Base-by-base conservation (phyloP, 768 basidiomycete genomes). In the Cystoderma amianthinum region DNA sequence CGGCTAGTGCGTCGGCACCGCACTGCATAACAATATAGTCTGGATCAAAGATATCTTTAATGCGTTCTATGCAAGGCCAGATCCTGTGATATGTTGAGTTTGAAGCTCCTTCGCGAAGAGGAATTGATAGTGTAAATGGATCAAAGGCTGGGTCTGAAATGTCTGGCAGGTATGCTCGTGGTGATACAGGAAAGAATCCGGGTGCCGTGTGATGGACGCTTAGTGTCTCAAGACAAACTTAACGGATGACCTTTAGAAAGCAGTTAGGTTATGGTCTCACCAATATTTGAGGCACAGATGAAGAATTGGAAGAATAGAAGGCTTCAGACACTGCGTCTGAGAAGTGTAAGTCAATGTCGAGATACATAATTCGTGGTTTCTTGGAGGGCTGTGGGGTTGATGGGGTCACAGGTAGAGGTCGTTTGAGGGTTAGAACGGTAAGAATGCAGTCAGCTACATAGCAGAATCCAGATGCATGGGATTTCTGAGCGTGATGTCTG, bases 321-420 rank as follows among this genome's bases (percentile, higher is more conserved):
- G 91, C 88, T 28, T 85, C 74, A 0, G 85, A 84, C 34, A 94
- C 90, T 0, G 78, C 91, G 53, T 96, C 92, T 3, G 85, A 87
- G 51, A 89, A 92, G 57, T 97, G 94, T 2, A 96, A 68, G 57
- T 97, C 94, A 6, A 97, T 64, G 55, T 97, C 94, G 37, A 98
- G 70, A 61, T 96, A 96, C 77, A 97, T 80, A 9, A 93, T 71
- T 2, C 85, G 76, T 1, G 76, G 68, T 46, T 71, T 74, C 41
- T 61, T 55, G 22, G 21, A 44, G 38, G 19, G 41, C 7, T 13
- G 20, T 10, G 24, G 41, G n/a, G 44, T 16, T 39, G 10, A 18
- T 44, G 19, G 22, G 24, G 13, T 4, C 33, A 48, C 48, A 36
- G 43, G 48, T 44, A 46, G 36, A 45, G 39, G 55, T 47, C 69